Percentiles rank a stretch among this genome's conserved stretches.
These are phyloP conservation scores for Periconia macrospinosa DNA, from an alignment of 2,329 filamentous ascomycete genomes.

Conservation along the genomic window DNA sequence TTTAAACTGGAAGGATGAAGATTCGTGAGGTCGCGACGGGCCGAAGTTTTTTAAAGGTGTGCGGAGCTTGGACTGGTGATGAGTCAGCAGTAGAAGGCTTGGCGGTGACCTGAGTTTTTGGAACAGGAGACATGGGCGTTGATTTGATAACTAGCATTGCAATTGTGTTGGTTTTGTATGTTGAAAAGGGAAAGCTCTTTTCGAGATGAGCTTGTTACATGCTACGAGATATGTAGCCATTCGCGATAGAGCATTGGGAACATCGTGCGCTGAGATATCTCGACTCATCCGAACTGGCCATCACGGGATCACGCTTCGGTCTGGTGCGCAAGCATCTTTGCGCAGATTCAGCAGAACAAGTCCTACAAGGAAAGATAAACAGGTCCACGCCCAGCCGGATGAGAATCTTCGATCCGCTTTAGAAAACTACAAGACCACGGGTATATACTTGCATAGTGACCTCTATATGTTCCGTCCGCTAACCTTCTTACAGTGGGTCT, in stretches of 20 bases:
- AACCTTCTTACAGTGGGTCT: conserved; percentile 12
- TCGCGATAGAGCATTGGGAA: conserved; percentile 23
- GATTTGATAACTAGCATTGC: not conserved
- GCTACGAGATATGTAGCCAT: conserved; percentile 16
- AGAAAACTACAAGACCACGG: conserved; percentile 33
- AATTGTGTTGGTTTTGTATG: not conserved
- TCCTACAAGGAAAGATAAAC: conserved; percentile 9
- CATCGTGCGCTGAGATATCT: conserved; percentile 39
- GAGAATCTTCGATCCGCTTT: conserved; percentile 26
- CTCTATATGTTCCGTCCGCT: not conserved
- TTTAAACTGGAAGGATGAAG: conserved; percentile 99
- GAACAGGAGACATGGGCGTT: not conserved
- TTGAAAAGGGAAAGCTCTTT: not conserved
- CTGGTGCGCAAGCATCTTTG: conserved; percentile 7
- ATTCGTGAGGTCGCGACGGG: conserved; percentile 39
- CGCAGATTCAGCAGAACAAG: conserved; percentile 13
- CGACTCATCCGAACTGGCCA: conserved; percentile 29
- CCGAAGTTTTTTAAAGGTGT: conserved; percentile 39
- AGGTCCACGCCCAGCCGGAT: conserved; percentile 11
- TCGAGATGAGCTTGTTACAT: conserved; percentile 25
- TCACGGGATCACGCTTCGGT: conserved; percentile 29
- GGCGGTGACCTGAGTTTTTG: conserved; percentile 11
- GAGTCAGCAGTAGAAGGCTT: conserved; percentile 26
- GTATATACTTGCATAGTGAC: conserved; percentile 15
- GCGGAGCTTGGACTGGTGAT: conserved; percentile 21